A percentile compares a stretch with the other conserved stretches of the same genome.
Evolutionary conservation across 441 rosid genomes (phyloP).

Genomic region (Populus trichocarpa): DNA sequence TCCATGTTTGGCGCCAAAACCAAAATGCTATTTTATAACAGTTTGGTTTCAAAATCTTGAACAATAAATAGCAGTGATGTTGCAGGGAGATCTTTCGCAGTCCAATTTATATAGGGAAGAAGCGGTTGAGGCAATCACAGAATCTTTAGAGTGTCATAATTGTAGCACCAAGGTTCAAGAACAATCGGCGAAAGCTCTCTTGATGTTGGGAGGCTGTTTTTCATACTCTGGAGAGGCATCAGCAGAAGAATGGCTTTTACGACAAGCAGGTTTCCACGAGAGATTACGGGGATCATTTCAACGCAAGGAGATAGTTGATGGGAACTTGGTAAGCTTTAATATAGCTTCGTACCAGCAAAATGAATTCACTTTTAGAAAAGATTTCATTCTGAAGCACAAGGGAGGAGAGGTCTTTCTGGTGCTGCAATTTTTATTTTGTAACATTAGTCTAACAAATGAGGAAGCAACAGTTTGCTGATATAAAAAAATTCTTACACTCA

Average conservation of each 20-base stretch:
- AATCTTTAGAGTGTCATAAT: slow-evolving; percentile 34
- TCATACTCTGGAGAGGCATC: slow-evolving; percentile 28
- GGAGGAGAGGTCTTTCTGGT: too few species aligned
- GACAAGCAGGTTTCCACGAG: slow-evolving; percentile 29
- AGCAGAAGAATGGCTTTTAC: slow-evolving; percentile 43
- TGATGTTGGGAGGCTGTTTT: slow-evolving; percentile 48
- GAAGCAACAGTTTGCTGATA: not conserved
- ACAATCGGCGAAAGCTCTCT: slow-evolving; percentile 48
- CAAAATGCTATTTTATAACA: too few species aligned
- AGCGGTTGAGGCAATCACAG: slow-evolving; percentile 26
- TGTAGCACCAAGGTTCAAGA: slow-evolving; percentile 40
- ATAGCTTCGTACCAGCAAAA: not conserved
- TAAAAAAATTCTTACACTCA: not conserved
- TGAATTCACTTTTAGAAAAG: not conserved
- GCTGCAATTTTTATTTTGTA: too few species aligned
- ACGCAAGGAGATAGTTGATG: slow-evolving; percentile 11
- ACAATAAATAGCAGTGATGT: slow-evolving; percentile 24
- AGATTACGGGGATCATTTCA: slow-evolving; percentile 18
- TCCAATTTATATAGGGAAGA: too few species aligned
- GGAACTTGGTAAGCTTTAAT: slow-evolving; percentile 31
- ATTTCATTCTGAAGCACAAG: not conserved
- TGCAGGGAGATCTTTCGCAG: not conserved
- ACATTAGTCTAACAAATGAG: not conserved
- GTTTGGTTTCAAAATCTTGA: slow-evolving; percentile 9
- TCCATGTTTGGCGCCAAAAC: not conserved